These are phyloP conservation scores for Durusdinium trenchii DNA, from an alignment of 73 alveolate species.

Conservation along the genomic window DNA sequence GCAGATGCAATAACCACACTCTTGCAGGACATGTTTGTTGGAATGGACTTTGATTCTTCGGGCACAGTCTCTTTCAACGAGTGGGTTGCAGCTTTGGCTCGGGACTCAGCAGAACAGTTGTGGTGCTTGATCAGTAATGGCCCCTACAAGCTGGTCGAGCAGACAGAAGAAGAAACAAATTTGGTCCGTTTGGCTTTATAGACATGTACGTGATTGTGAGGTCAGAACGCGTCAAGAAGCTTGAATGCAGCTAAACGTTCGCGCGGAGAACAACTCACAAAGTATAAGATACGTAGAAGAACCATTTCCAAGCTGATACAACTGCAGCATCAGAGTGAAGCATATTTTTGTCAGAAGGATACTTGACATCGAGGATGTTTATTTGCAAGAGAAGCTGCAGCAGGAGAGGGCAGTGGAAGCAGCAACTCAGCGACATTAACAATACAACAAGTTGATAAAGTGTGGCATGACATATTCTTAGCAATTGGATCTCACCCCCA, in stretches of 20 bases:
- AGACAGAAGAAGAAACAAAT: background rate
- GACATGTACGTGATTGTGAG: background rate
- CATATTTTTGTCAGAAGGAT: background rate
- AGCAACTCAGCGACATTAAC: background rate
- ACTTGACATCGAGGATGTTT: constrained; percentile 16
- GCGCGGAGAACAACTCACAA: background rate
- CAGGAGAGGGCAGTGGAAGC: constrained; percentile 81
- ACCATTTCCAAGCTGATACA: background rate
- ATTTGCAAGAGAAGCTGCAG: constrained; percentile 48
- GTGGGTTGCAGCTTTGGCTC: constrained; percentile 81
- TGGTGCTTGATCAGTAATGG: background rate
- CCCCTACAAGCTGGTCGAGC: background rate
- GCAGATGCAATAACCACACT: background rate
- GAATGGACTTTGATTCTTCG: constrained; percentile 74
- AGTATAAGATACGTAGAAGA: background rate
- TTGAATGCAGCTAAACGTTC: background rate
- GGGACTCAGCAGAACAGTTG: background rate
- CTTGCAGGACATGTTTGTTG: constrained; percentile 41
- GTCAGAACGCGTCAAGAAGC: constrained; percentile 72
- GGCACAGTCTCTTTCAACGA: constrained; percentile 80
- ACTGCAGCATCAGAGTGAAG: background rate
- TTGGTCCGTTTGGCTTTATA: background rate
- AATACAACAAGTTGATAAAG: background rate
- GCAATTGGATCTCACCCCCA: no score
- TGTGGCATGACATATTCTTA: background rate